Base-by-base conservation (phyloP, 2,329 filamentous ascomycete genomes). In the Hymenoscyphus occultus region DNA sequence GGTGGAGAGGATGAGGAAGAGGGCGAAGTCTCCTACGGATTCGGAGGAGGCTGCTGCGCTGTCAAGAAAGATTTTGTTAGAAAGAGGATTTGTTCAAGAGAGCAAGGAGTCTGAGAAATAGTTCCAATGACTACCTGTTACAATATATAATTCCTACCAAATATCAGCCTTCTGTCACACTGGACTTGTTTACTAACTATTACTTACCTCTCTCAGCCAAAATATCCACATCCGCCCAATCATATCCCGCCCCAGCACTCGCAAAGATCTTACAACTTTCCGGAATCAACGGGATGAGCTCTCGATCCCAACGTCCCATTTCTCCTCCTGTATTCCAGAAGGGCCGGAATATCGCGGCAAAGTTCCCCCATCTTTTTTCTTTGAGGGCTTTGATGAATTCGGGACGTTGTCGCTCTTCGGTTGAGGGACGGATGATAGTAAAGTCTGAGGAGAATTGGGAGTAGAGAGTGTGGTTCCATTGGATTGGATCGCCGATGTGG, bases 21-120 rank as follows among this genome's bases (percentile, higher is more conserved):
- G 80, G 19, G 88, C 86, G 67, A 90, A 86, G 75, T 92, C 90
- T 60, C 89, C 89, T 1, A 92, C 89, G 4, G 89, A 86, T 72
- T 92, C 90, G 6, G 87, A 87, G 42, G 88, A 88, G 0, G 89
- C 88, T 1, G 86, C 82, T 1, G 88, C 89, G 2, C 86, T 74
- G 56, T 13, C 35, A 10, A 14, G 45, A 60, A 56, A 64, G 35
- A 68, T 65, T 32, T 40, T 51, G 45, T 64, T 14, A 56, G 31
- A 12, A n/a, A 5, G 35, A 22, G 2, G 0, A 2, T 3, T 3
- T 28, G 28, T 28, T 28, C 28, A 28, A 28, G 28, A 2, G 40
- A 10, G 45, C 14, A 16, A 42, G 5, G 31, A 19, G 42, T 7
- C 39, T 40, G 28, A 31, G 13, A 31, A 31, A 40, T 5, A 7